Percentiles rank a stretch among this genome's conserved stretches.
phyloP scores from a whole-genome alignment of 495 filamentous ascomycete genomes.

The Aspergillus egyptiacus region DNA sequence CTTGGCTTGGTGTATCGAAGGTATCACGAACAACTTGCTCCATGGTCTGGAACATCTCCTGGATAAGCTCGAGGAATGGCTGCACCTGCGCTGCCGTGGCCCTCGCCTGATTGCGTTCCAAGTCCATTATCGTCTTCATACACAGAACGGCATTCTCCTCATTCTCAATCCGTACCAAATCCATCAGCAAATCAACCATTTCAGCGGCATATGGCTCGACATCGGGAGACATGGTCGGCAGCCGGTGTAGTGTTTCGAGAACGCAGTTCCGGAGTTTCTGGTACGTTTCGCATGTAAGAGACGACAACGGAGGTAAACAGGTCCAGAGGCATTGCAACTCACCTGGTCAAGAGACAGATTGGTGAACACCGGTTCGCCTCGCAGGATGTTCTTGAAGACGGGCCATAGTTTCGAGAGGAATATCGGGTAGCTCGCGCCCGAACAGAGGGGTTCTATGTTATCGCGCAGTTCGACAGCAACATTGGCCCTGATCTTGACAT shows the following conservation, averaged over 20 bases:
- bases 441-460: conserved; percentile 68
- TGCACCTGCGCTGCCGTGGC: conserved; percentile 75
- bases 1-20: conserved; percentile 67
- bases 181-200: conserved; percentile 83
- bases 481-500: conserved; percentile 68
- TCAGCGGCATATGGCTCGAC: conserved; percentile 82
- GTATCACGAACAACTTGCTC: conserved; percentile 90
- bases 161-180: conserved; percentile 82
- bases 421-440: conserved; percentile 56
- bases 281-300: conserved; percentile 17
- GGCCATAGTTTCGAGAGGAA: conserved; percentile 87
- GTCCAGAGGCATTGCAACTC: conserved; percentile 15
- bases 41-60: conserved; percentile 92
- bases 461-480: conserved; percentile 77
- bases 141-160: conserved; percentile 97
- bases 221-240: conserved; percentile 77
- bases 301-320: background rate
- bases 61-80: conserved; percentile 82
- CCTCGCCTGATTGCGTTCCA: conserved; percentile 87
- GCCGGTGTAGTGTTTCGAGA: conserved; percentile 87
- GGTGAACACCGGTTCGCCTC: conserved; percentile 84
- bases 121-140: conserved; percentile 96
- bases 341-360: conserved; percentile 82
- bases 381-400: conserved; percentile 77
- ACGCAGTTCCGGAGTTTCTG: conserved; percentile 86